Percentiles rank a stretch among this genome's conserved stretches.
Conservation (phyloP, 129 eudicot genomes). For the Apium graveolens region DNA sequence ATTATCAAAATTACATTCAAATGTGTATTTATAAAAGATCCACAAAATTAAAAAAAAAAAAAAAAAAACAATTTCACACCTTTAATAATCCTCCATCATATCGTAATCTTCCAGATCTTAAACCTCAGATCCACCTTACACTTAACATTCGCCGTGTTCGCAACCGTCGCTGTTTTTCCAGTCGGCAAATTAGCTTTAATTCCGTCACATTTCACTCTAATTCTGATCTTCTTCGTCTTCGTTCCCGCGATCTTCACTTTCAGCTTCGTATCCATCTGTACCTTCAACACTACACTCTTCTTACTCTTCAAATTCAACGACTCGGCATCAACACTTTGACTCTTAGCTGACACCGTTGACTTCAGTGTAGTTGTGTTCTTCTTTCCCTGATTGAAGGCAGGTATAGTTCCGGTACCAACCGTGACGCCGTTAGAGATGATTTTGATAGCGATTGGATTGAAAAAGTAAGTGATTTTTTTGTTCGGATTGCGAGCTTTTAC, state of each 20-base stretch:
- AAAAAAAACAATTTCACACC: background rate
- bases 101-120: conserved; percentile 36
- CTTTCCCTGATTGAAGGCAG: conserved; percentile 19
- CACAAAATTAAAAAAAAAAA: background rate
- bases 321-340: background rate
- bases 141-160: background rate
- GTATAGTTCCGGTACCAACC: conserved; percentile 20
- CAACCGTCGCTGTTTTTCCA: conserved; percentile 17
- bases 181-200: conserved; percentile 13
- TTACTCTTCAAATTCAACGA: conserved; percentile 19
- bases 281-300: conserved; percentile 14
- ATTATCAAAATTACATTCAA: background rate
- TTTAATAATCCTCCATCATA: conserved; percentile 7
- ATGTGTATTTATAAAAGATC: background rate
- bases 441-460: conserved; percentile 34
- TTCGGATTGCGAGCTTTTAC: conserved; percentile 61
- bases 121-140: conserved; percentile 30
- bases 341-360: background rate
- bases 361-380: conserved; percentile 20
- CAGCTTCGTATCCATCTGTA: conserved; percentile 26
- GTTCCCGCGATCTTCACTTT: conserved; percentile 23
- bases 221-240: conserved; percentile 12
- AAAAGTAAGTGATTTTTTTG: conserved; percentile 41
- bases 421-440: conserved; percentile 25
- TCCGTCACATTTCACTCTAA: conserved; percentile 26